These are phyloP conservation scores for Xerocomellus dryophilus DNA, from an alignment of 768 basidiomycete species.

Conservation along the genomic window DNA sequence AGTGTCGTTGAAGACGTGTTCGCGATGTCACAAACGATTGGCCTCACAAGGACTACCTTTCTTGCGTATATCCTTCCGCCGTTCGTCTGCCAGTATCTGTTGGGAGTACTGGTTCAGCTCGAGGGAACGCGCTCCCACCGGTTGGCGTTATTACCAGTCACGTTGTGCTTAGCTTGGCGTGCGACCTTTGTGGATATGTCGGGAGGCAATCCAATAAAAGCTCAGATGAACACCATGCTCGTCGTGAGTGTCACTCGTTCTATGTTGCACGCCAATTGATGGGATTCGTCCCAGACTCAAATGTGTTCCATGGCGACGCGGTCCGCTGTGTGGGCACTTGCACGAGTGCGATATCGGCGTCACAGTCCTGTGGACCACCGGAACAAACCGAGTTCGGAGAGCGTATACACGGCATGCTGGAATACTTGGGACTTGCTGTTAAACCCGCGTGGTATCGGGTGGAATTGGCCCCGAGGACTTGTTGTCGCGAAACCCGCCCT, in stretches of 20 bases:
- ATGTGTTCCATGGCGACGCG: conserved; percentile 15
- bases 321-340: too few relatives aligned
- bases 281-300: conserved; percentile 4
- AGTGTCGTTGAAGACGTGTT: conserved; percentile 1
- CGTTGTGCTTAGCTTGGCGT: conserved; percentile 44
- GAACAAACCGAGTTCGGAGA: too few relatives aligned
- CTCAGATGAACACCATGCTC: conserved; percentile 15
- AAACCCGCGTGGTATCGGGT: conserved; percentile 26
- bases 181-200: conserved; percentile 30
- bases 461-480: conserved; percentile 27
- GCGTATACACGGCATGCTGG: too few relatives aligned
- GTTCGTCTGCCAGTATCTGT: too few relatives aligned
- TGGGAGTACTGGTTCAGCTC: too few relatives aligned
- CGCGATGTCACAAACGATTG: conserved; percentile 2
- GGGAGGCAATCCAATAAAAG: conserved; percentile 11
- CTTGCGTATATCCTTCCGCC: too few relatives aligned
- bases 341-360: too few relatives aligned
- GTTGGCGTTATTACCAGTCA: conserved; percentile 46
- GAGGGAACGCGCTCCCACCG: conserved; percentile 41
- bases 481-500: conserved; percentile 11
- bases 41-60: too few relatives aligned
- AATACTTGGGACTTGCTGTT: conserved; percentile 26
- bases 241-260: conserved; percentile 14
- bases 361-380: too few relatives aligned
- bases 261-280: not conserved